phyloP scores from a whole-genome alignment of 1,284 basidiomycete species.

The Hemileia vastatrix region DNA sequence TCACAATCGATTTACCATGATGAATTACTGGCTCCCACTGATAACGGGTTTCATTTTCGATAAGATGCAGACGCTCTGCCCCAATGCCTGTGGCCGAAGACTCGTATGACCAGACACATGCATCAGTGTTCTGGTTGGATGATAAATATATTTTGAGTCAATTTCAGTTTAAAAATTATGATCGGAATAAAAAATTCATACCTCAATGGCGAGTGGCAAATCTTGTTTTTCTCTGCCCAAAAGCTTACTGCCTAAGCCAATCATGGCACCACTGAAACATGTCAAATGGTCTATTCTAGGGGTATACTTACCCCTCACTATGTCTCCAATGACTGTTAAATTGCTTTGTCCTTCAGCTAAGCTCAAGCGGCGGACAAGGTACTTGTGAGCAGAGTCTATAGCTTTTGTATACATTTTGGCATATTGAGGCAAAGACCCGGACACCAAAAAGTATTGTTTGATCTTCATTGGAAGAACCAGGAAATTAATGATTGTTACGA shows the following conservation, averaged over 20 bases:
- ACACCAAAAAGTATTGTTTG: conserved; percentile 47
- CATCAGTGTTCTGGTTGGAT: conserved; percentile 40
- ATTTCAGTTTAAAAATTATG: no score
- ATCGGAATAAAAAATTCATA: conserved; percentile 7
- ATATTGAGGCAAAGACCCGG: conserved; percentile 47
- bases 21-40: conserved; percentile 7
- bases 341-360: conserved; percentile 46
- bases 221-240: conserved; percentile 48
- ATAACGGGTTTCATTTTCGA: conserved; percentile 2
- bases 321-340: conserved; percentile 39
- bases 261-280: conserved; percentile 53
- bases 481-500: not conserved
- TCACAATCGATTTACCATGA: not conserved
- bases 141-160: not conserved
- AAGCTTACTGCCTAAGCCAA: conserved; percentile 50
- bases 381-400: conserved; percentile 47
- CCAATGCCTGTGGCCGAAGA: conserved; percentile 40
- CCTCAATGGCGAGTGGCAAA: conserved; percentile 34
- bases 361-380: conserved; percentile 47
- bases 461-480: conserved; percentile 20
- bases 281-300: conserved; percentile 46
- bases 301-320: no score
- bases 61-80: conserved; percentile 37
- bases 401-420: conserved; percentile 48
- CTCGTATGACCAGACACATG: conserved; percentile 51